phyloP scores from a whole-genome alignment of 768 basidiomycete species.

The Lactifluus subvellereus region DNA sequence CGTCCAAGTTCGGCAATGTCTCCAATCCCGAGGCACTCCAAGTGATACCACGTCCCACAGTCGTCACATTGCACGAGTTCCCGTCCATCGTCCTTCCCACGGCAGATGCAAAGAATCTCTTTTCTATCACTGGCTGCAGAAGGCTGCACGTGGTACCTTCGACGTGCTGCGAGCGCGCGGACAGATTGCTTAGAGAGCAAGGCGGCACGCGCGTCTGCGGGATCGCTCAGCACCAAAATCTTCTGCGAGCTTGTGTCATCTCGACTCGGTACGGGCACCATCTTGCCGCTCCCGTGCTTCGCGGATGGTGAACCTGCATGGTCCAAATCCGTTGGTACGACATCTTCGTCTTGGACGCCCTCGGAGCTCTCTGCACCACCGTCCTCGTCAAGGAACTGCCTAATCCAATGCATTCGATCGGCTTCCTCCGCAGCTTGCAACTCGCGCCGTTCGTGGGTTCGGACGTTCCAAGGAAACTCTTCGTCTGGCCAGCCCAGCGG shows the following conservation, averaged over 20 bases:
- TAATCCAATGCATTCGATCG: slow-evolving; percentile 60
- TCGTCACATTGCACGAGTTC: slow-evolving; percentile 77
- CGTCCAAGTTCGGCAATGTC: slow-evolving; percentile 58
- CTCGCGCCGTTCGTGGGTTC: slow-evolving; percentile 49
- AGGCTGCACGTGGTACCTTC: slow-evolving; percentile 33
- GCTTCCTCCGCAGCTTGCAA: slow-evolving; percentile 48
- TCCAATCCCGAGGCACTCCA: slow-evolving; percentile 69
- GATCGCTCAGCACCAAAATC: slow-evolving; percentile 53
- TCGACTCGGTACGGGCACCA: slow-evolving; percentile 47
- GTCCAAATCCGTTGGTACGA: slow-evolving; percentile 31
- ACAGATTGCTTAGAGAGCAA: slow-evolving; percentile 67
- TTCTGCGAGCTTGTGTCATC: slow-evolving; percentile 30
- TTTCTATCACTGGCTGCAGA: slow-evolving; percentile 41
- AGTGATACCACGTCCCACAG: slow-evolving; percentile 78
- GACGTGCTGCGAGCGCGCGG: slow-evolving; percentile 51
- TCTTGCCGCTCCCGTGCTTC: slow-evolving; percentile 52
- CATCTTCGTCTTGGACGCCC: slow-evolving; percentile 32
- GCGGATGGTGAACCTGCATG: slow-evolving; percentile 28
- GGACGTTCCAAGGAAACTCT: slow-evolving; percentile 72
- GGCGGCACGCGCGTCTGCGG: slow-evolving; percentile 70
- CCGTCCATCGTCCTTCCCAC: slow-evolving; percentile 62
- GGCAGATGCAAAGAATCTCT: slow-evolving; percentile 59
- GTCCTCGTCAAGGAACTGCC: slow-evolving; percentile 66
- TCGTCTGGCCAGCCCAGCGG: slow-evolving; percentile 72
- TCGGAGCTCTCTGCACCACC: slow-evolving; percentile 48